Base-by-base conservation (phyloP, 2,329 filamentous ascomycete genomes). In the Cytospora chrysosperma region DNA sequence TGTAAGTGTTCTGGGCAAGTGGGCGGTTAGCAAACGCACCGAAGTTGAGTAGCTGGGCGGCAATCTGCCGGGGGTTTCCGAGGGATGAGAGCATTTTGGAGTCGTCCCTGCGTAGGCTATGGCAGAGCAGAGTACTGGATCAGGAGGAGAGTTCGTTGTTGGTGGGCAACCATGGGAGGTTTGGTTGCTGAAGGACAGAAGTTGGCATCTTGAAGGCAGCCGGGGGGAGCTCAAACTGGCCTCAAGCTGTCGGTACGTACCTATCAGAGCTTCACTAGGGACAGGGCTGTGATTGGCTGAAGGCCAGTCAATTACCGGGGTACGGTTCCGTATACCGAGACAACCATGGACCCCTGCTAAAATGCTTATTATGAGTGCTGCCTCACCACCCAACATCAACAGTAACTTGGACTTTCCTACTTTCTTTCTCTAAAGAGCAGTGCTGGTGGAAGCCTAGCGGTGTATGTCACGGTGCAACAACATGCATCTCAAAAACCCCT, bases 41-140 rank as follows among this genome's bases (percentile, higher is more conserved):
- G 76, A 97, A 97, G 79, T 96, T 96, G 73, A 97, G 86, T 69
- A 94, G 77, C 81, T 96, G 92, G 56, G 87, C 83, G 71, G 92
- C 88, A 61, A 90, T 84, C 75, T 96, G 92, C 76, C 93, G 89
- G 68, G 91, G 89, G 76, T 92, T 93, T 65, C 82, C 79, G 68
- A 96, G 81, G 68, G 82, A 78, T 52, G 88, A 86, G 68, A 94
- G 72, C 90, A 93, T 93, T 64, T 61, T 78, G 71, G 64, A 59
- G 32, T 51, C 60, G 21, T 37, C 7, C 3, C n/a, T 19, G 13
- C 6, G 15, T 10, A 10, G 27, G 30, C 47, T 64, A 60, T 60
- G 34, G 56, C 52, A 64, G 56, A 56, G 56, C 52, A 64, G 56
- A 56, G 19, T 62, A 52, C 15, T 27, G 37, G 19, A 37, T 40